Evolutionary conservation across 2,329 filamentous ascomycete genomes (phyloP).

Genomic region (Aspergillus sp.): DNA sequence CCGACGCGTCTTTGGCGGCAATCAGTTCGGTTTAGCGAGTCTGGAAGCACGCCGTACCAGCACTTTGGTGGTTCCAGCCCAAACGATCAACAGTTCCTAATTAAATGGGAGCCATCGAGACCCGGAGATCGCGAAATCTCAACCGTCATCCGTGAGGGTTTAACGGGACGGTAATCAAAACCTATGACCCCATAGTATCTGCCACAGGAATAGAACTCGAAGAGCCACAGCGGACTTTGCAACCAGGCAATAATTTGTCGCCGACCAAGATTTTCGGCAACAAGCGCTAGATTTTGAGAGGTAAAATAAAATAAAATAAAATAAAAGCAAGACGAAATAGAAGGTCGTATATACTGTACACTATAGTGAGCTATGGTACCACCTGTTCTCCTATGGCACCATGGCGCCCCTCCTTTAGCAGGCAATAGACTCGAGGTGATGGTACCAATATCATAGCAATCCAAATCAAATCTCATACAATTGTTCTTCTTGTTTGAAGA

Average conservation of each 20-base stretch:
- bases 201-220: conserved; percentile 5
- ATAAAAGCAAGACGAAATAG: too few species aligned
- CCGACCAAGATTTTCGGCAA: background rate
- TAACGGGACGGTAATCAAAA: conserved; percentile 2
- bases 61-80: conserved; percentile 16
- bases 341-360: background rate
- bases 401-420: background rate
- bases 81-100: conserved; percentile 22
- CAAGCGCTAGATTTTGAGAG: background rate
- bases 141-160: background rate
- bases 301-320: too few species aligned
- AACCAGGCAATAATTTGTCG: conserved; percentile 1
- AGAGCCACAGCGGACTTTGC: background rate
- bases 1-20: conserved; percentile 18
- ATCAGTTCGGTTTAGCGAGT: conserved; percentile 6
- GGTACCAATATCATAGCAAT: too few species aligned
- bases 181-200: conserved; percentile 1
- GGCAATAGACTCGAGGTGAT: background rate
- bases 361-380: background rate
- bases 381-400: background rate
- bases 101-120: conserved; percentile 15
- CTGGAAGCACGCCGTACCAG: conserved; percentile 12
- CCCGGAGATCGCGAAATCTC: conserved; percentile 11
- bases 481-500: background rate
- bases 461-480: background rate